phyloP scores from a whole-genome alignment of 2,329 filamentous ascomycete genomes.

The Rhytidhysteron rufulum region DNA sequence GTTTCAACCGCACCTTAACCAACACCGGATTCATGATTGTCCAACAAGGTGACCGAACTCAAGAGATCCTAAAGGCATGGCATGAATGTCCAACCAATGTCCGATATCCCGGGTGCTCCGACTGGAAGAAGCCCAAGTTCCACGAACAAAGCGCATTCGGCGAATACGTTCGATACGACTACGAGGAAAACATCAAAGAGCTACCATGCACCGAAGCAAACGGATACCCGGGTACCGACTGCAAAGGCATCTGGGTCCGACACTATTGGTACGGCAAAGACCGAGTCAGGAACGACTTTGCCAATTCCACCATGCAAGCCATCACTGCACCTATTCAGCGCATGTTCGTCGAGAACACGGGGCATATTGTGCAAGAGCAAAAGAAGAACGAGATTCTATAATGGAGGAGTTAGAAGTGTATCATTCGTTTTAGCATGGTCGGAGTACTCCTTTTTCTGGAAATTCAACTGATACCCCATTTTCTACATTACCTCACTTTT shows the following conservation, averaged over 20 bases:
- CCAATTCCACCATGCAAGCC: slow-evolving; percentile 35
- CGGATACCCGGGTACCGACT: slow-evolving; percentile 34
- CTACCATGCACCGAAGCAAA: slow-evolving; percentile 36
- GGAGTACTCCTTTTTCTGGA: background rate
- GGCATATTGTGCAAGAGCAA: slow-evolving; percentile 23
- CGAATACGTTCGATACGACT: slow-evolving; percentile 38
- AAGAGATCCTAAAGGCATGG: slow-evolving; percentile 50
- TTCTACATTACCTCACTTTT: background rate
- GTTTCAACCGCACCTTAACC: slow-evolving; percentile 40
- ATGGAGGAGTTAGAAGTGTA: background rate
- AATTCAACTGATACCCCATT: background rate
- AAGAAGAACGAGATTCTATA: slow-evolving; percentile 24
- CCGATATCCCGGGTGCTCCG: slow-evolving; percentile 32
- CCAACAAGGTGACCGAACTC: slow-evolving; percentile 48
- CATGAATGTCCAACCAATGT: slow-evolving; percentile 35
- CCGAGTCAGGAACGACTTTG: slow-evolving; percentile 29
- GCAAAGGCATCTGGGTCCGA: slow-evolving; percentile 33
- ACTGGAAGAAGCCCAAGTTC: slow-evolving; percentile 36
- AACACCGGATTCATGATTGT: slow-evolving; percentile 55
- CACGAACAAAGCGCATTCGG: slow-evolving; percentile 39
- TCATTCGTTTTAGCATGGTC: background rate
- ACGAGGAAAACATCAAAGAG: slow-evolving; percentile 34
- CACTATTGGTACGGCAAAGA: slow-evolving; percentile 37
- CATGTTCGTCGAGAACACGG: slow-evolving; percentile 27
- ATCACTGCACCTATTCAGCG: slow-evolving; percentile 32